Percentiles rank a stretch among this genome's conserved stretches.
Conservation (phyloP, 495 filamentous ascomycete species). For the Chaetomium fimeti region DNA sequence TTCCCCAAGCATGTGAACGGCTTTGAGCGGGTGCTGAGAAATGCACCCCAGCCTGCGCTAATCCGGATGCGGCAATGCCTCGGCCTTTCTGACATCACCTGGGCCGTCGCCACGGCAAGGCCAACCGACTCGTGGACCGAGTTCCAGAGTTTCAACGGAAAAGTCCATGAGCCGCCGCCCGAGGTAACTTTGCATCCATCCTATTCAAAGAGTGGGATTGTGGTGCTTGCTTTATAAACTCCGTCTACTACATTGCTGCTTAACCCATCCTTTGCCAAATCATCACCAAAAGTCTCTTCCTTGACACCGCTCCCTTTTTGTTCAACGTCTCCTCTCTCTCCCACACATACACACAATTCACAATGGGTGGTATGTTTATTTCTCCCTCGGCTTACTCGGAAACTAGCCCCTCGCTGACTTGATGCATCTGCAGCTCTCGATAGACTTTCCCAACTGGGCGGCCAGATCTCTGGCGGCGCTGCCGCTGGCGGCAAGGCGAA, state of each 20-base stretch:
- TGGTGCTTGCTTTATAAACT: slow-evolving; percentile 10
- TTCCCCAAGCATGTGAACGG: slow-evolving; percentile 29
- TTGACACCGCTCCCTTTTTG: neutral
- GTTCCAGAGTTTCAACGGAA: slow-evolving; percentile 7
- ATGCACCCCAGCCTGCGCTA: slow-evolving; percentile 33
- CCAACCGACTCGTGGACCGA: slow-evolving; percentile 17
- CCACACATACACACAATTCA: slow-evolving; percentile 20
- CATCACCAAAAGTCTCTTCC: neutral
- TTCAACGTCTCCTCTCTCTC: slow-evolving; percentile 2
- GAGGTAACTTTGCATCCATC: slow-evolving; percentile 13
- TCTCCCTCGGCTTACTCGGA: neutral
- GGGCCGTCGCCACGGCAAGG: slow-evolving; percentile 19
- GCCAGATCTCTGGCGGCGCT: slow-evolving; percentile 44
- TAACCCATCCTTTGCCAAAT: neutral
- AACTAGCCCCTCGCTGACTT: slow-evolving; percentile 12
- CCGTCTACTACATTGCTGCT: neutral
- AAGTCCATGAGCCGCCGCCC: slow-evolving; percentile 13
- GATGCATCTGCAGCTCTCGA: slow-evolving; percentile 40
- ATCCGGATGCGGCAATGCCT: slow-evolving; percentile 37
- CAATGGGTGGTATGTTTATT: slow-evolving; percentile 36
- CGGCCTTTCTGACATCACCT: slow-evolving; percentile 43
- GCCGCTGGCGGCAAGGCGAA: slow-evolving; percentile 43
- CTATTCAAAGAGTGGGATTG: no score
- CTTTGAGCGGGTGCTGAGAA: slow-evolving; percentile 6
- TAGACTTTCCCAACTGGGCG: slow-evolving; percentile 46